Base-by-base conservation (phyloP, 768 basidiomycete genomes). In the Mycena belliarum region DNA sequence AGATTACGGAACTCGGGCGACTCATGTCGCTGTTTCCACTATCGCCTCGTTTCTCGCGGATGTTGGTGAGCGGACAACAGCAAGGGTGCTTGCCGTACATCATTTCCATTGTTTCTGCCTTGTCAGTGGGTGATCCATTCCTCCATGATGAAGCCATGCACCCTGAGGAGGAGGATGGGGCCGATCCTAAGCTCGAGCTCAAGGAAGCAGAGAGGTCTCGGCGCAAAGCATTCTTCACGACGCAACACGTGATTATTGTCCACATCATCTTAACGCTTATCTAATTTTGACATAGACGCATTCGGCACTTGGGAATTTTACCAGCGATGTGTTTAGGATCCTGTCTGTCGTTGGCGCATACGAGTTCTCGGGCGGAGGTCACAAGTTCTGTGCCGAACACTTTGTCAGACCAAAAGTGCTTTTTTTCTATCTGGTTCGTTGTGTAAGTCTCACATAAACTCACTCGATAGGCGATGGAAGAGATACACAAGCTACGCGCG, bases 321-420 rank as follows among this genome's bases (percentile, higher is more conserved):
- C 79, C 7, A 97, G 95, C 69, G 97, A 99, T 67, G 71, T 93
- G 28, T 91, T 98, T 75, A 88, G 89, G 64, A 73, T 89, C 32
- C 78, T 99, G 10, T 95, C 95, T 15, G 93, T 96, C n/a, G 86
- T 97, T 18, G 97, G 97, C 0, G 97, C 96, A 4, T 98, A 94
- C 70, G 95, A 97, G 69, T 96, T 89, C 70, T 89, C 90, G 21
- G 89, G 91, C 10, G 91, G 90, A 24, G 85, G 86, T 2, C 81
- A 82, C 55, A 70, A 80, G 21, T 99, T 98, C 71, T 99, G 97
- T 70, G 72, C 75, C 12, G 85, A 91, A 37, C 93, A 98, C 71
- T 99, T 97, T 65, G 89, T 98, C 21, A 79, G 94, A 60, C 81
- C 81, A 0, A 98, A 98, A 81, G 95, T 94, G 66, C 33, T 76